Evolutionary conservation across 2,329 filamentous ascomycete genomes (phyloP).

Genomic region (Claviceps sp.): DNA sequence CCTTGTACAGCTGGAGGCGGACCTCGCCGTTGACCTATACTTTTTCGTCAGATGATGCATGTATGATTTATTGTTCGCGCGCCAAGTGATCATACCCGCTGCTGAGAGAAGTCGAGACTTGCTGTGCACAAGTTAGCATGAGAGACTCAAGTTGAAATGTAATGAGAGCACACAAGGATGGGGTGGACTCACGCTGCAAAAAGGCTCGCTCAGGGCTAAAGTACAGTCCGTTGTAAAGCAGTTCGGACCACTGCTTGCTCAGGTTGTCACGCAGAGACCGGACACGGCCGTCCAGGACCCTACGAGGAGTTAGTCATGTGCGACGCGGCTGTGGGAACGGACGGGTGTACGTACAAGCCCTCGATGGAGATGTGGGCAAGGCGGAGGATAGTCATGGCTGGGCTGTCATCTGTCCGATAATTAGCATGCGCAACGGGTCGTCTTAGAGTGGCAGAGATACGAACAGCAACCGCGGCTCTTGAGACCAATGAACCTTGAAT

Average conservation of each 20-base stretch:
- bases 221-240: constrained; percentile 3
- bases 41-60: neutral
- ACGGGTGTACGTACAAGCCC: neutral
- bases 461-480: constrained; percentile 1
- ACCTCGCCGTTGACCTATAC: constrained; percentile 21
- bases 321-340: no score
- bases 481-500: neutral
- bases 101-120: constrained; percentile 2
- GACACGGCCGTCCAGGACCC: constrained; percentile 1
- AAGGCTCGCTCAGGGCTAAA: constrained; percentile 3
- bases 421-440: neutral
- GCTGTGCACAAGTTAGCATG: neutral
- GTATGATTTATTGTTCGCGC: neutral
- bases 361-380: constrained; percentile 1
- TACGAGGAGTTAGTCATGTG: neutral
- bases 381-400: constrained; percentile 1
- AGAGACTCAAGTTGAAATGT: neutral
- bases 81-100: neutral
- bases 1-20: constrained; percentile 17
- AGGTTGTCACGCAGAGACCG: constrained; percentile 2
- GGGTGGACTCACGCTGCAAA: neutral
- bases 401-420: neutral
- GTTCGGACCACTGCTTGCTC: constrained; percentile 1
- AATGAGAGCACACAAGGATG: neutral
- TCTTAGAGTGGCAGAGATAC: neutral